Conservation (phyloP, 805 yeast genomes). For the Kluyveromyces dobzhanskii region DNA sequence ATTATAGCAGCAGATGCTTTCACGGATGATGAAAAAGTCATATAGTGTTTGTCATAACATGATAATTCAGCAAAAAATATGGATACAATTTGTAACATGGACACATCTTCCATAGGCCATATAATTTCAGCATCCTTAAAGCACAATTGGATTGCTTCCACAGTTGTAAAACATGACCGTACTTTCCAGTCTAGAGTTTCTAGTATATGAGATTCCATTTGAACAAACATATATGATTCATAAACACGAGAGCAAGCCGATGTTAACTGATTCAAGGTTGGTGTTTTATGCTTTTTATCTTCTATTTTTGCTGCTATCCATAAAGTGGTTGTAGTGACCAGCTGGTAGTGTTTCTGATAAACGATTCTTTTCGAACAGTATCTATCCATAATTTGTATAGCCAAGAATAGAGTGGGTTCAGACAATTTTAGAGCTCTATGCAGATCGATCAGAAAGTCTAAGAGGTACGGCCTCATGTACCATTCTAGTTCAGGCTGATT, state of each 20-base stretch:
- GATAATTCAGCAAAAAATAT: constrained; percentile 48
- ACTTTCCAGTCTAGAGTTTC: constrained; percentile 61
- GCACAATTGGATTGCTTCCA: constrained; percentile 13
- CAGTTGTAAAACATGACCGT: constrained; percentile 13
- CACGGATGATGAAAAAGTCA: constrained; percentile 38
- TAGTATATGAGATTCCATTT: constrained; percentile 74
- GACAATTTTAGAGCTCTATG: constrained; percentile 52
- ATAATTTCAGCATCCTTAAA: constrained; percentile 3
- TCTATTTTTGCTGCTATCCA: constrained; percentile 81
- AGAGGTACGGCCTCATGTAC: constrained; percentile 67
- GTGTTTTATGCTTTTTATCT: constrained; percentile 59
- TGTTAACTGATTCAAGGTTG: constrained; percentile 56
- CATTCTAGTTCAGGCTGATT: constrained; percentile 81
- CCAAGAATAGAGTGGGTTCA: constrained; percentile 58
- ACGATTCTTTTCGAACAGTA: constrained; percentile 78
- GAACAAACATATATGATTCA: constrained; percentile 53
- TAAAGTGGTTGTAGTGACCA: constrained; percentile 76
- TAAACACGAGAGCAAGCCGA: constrained; percentile 59
- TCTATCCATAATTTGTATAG: constrained; percentile 67
- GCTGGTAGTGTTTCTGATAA: constrained; percentile 70
- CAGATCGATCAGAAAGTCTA: constrained; percentile 68
- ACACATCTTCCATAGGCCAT: not conserved
- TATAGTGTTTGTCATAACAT: constrained; percentile 40
- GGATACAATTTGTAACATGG: not conserved
- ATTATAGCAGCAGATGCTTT: constrained; percentile 43